Base-by-base conservation (phyloP, 75 land plant species). In the Isoetes taiwanensis region DNA sequence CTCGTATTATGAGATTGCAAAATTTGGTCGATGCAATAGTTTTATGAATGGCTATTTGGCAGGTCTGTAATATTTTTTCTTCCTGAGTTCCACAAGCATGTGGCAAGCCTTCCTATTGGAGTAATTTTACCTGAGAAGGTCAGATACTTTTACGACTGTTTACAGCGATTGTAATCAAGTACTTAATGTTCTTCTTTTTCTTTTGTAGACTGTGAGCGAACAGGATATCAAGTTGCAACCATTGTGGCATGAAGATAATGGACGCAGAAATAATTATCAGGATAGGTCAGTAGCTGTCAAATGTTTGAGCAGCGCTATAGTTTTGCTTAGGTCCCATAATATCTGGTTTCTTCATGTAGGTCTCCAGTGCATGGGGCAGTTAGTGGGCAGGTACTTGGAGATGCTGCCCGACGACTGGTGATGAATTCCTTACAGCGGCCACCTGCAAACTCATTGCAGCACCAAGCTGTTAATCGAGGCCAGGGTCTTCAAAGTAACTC, bases 211-310 rank as follows among this genome's bases (percentile, higher is more conserved):
- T 67, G 81, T 94, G 2, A 62, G 60, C 14, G 54, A 62, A 23
- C 69, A 76, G 40, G 89, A 89, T 64, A n/a, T 94, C 28, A 85
- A 80, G 69, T 63, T 75, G 25, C 63, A 62, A 57, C 83, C 94
- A 27, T 59, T 89, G 16, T 94, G 99, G 99, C 99, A 88, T 72
- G 99, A 94, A 71, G 99, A 94, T 43, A 70, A 58, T 58, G 89
- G 95, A 8, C 73, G 79, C 34, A 79, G 78, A 60, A 72, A 75
- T 19, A 52, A 25, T 24, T 68, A 59, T 23, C 79, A 73, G 62
- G 77, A 72, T 25, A 72, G 86, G 80, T 70, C 50, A 43, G 23
- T 14, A 3, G 50, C 4, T 5, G 14, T 19, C 17, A 43, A 19
- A 37, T 9, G 59, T 37, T 23, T 37, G 59, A 57, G 59, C 28